Evolutionary conservation across 2,329 filamentous ascomycete species (phyloP), one percentile per base, ranked within the genome.

Genomic region (Davidsoniella australis): DNA sequence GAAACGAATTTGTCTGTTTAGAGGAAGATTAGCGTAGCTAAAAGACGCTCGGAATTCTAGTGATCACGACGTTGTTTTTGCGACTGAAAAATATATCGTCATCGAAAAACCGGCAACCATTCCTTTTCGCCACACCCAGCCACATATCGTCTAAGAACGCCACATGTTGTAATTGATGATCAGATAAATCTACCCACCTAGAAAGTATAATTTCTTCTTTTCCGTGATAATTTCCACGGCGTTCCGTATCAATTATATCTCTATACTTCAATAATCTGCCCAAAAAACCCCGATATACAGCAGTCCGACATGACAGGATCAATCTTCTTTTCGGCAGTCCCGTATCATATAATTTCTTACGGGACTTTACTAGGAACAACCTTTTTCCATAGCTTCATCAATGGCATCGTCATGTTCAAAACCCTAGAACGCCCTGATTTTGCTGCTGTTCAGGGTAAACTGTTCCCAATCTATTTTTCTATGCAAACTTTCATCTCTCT

Each of bases 401-500:
- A 75, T 58, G 73, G 86, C 52, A 76, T 86, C 47, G 70, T 88
- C 49, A 79, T 85, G 58, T 94, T 82, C 71, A 79, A 73, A 60
- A 73, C 76, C 9, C 77, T 95, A 37, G 78, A 85, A 23, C 78
- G 85, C 23, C 76, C 85, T 0, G 78, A 85, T 61, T 96, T 98
- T 68, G 77, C 81, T 23, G 71, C 78, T 16, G 74, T 95, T 29
- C 89, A 95, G 65, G 73, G 78, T 56, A 76, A 76, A 55, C 76
- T 88, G 48, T 94, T 95, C 67, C 86, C 86, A 33, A 72, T 85
- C 58, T 98, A 94, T 70, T 96, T 96, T 63, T 70, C 76, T 42
- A 68, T 96, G 51, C 89, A 96, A 66, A 80, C 85, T 3, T 71
- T 73, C 5, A 68, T 89, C 1, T 85, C 91, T 0, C 63, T 81